Base-by-base conservation (phyloP, 179 eudicot genomes). In the Patellifolia procumbens region DNA sequence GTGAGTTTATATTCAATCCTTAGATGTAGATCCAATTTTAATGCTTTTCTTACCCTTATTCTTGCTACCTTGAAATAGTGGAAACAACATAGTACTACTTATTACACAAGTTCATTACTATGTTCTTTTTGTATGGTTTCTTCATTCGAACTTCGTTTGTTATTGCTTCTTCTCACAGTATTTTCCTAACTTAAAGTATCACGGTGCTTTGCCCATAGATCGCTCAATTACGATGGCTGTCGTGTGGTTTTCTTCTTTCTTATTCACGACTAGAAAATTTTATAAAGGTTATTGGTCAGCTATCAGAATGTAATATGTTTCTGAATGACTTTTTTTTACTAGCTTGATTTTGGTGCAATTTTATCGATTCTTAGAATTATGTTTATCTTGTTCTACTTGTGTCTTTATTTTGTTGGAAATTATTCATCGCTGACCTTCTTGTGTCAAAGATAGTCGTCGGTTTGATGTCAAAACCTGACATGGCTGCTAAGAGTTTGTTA, bases 1-100 rank as follows among this genome's bases (percentile, higher is more conserved):
- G 96, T 91, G 56, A 83, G 88, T 28, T 48, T 45, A n/a, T 67
- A 17, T 8, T 45, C 31, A 52, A 13, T 63, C 70, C 62, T 68
- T 37, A 42, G 78, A 73, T 79, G 66, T 46, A n/a, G 46, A 70
- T 84, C 56, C 13, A 0, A 42, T 20, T 8, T 19, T 2, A 0
- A 4, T 19, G 2, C 13, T 19, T 15, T 49, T 49, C 17, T 1
- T 49, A 13, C 16, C 55, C 17, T 49, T 49, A 15, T 3, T 49
- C 19, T 58, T 13, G 32, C 63, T 28, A 58, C 16, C 31, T 4
- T 3, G 32, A 58, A 58, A 11, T 58, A 10, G 24, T 56, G n/a
- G n/a, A n/a, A n/a, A 6, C 16, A n/a, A 13, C 32, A 34, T 49
- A 29, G 32, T 4, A 31, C 35, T 19, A 8, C 20, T 17, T 64